A percentile compares a stretch with the other conserved stretches of the same genome.
phyloP scores from a whole-genome alignment of 305 asterid species.

The Ilex paraguariensis region DNA sequence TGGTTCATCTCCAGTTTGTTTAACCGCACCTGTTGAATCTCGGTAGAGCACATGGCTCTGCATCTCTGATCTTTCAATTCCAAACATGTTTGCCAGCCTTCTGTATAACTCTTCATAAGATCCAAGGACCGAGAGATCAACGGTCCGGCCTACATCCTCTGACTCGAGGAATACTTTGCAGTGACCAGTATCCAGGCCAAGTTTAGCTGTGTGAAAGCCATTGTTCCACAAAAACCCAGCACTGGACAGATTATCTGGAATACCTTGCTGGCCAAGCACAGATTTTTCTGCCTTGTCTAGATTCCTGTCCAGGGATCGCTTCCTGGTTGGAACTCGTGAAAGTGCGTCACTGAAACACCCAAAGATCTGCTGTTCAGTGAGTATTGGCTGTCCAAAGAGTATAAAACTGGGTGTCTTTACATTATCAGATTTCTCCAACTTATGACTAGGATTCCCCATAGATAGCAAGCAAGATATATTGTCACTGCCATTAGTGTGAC shows the following conservation, averaged over 20 bases:
- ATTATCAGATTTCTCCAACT: constrained; percentile 29
- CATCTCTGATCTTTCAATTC: constrained; percentile 53
- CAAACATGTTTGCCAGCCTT: constrained; percentile 63
- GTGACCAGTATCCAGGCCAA: constrained; percentile 52
- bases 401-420: constrained; percentile 51
- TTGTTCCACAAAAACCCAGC: constrained; percentile 34
- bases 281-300: constrained; percentile 19
- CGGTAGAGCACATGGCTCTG: constrained; percentile 46
- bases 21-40: constrained; percentile 58
- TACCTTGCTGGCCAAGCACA: constrained; percentile 22
- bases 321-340: constrained; percentile 26
- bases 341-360: constrained; percentile 29
- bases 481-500: constrained; percentile 34
- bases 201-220: constrained; percentile 40
- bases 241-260: constrained; percentile 26
- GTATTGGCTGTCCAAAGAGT: constrained; percentile 94
- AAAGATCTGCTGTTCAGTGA: constrained; percentile 88
- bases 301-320: constrained; percentile 20
- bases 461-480: constrained; percentile 70
- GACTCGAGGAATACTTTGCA: constrained; percentile 65
- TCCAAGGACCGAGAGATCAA: constrained; percentile 8
- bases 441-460: constrained; percentile 55
- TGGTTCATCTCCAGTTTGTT: constrained; percentile 49
- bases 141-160: constrained; percentile 7
- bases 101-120: constrained; percentile 15